Percentiles rank a stretch among this genome's conserved stretches.
Evolutionary conservation across 108 stramenopile species (phyloP).

Genomic region (Aureococcus anophagefferens): DNA sequence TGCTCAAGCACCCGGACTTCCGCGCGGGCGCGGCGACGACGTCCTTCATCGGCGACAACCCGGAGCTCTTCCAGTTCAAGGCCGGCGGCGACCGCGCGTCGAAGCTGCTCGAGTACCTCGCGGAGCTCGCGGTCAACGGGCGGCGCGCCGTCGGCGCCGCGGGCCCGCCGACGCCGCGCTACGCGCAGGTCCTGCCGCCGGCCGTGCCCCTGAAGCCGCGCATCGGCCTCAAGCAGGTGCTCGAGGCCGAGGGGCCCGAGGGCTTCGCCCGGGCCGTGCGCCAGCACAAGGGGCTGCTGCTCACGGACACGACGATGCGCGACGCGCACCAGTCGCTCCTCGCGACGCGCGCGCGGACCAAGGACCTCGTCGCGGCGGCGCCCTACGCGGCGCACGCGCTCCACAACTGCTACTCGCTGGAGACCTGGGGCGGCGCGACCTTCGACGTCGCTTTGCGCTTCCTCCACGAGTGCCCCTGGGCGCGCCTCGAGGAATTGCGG

Average conservation of each 20-base stretch:
- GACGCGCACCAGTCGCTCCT: conserved; percentile 95
- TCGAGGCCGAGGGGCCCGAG: conserved; percentile 59
- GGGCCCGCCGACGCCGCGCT: conserved; percentile 18
- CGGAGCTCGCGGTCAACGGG: conserved; percentile 78
- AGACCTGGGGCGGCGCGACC: conserved; percentile 95
- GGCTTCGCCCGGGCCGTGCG: conserved; percentile 87
- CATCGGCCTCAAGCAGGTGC: conserved; percentile 36
- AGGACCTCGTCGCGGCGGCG: conserved; percentile 72
- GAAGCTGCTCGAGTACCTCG: conserved; percentile 62
- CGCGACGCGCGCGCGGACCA: conserved; percentile 84
- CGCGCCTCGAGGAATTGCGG: conserved; percentile 48
- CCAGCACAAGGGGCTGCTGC: conserved; percentile 63
- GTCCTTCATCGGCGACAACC: conserved; percentile 73
- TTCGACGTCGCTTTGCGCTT: conserved; percentile 88
- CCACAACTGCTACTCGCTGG: conserved; percentile 67
- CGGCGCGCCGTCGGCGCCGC: conserved; percentile 39
- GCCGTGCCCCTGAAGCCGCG: conserved; percentile 6
- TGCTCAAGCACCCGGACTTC: conserved; percentile 74
- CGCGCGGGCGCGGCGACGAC: conserved; percentile 65
- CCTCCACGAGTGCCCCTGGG: conserved; percentile 73
- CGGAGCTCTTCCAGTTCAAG: conserved; percentile 49
- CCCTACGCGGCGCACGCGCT: conserved; percentile 61
- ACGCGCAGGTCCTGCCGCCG: conserved; percentile 37
- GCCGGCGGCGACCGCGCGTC: conserved; percentile 57
- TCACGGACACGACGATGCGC: conserved; percentile 95